phyloP scores from a whole-genome alignment of 768 basidiomycete genomes.

The Strobilomyces dryophilus region DNA sequence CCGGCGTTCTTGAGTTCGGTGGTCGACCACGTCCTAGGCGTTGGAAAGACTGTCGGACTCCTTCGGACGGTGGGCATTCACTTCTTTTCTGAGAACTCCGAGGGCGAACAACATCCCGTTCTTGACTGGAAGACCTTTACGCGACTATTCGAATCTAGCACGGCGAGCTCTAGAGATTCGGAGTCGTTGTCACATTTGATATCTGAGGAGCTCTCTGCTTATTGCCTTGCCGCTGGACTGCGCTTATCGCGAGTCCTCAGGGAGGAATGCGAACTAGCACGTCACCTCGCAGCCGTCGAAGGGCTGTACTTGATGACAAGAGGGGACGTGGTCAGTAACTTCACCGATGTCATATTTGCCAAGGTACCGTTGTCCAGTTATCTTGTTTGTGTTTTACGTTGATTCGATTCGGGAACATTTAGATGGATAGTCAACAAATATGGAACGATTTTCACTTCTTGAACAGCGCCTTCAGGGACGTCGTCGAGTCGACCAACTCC shows the following conservation, averaged over 20 bases:
- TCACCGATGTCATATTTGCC: conserved; percentile 67
- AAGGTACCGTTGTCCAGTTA: conserved; percentile 44
- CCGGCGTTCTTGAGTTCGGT: conserved; percentile 63
- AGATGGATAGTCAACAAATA: conserved; percentile 72
- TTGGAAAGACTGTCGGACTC: conserved; percentile 76
- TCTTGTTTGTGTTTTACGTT: not conserved
- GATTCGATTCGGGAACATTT: not conserved
- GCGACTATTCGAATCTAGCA: conserved; percentile 34
- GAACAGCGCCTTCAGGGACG: conserved; percentile 71
- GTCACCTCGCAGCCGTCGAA: conserved; percentile 61
- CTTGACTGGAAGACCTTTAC: conserved; percentile 42
- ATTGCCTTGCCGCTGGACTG: conserved; percentile 49
- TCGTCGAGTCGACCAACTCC: conserved; percentile 47
- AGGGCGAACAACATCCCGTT: conserved; percentile 26
- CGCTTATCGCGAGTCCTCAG: conserved; percentile 54
- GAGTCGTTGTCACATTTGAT: conserved; percentile 59
- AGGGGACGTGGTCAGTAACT: conserved; percentile 75
- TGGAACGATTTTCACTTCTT: conserved; percentile 86
- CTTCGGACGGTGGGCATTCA: conserved; percentile 49
- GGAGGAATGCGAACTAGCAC: conserved; percentile 62
- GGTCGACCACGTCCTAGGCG: conserved; percentile 53
- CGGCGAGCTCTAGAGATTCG: conserved; percentile 43
- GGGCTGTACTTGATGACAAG: conserved; percentile 70
- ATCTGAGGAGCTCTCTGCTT: conserved; percentile 58
- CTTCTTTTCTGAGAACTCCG: conserved; percentile 12